Evolutionary conservation across 2,329 filamentous ascomycete genomes (phyloP), one percentile per base, ranked within the genome.

Genomic region (Acephala macrosclerotiorum): DNA sequence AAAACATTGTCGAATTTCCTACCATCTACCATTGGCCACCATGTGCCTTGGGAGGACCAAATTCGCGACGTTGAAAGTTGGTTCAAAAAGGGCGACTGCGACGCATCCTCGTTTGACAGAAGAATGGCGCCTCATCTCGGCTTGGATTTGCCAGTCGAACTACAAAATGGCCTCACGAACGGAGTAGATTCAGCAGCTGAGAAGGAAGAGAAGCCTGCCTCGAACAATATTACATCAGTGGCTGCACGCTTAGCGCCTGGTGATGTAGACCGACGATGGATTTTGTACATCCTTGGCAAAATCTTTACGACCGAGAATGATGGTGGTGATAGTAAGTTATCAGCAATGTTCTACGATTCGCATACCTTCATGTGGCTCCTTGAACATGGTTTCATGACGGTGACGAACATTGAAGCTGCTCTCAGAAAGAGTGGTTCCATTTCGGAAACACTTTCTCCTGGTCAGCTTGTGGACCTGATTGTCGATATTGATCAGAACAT

Each of bases 401-500:
- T 85, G 4, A 82, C 85, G 26, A 90, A 90, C 69, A 72, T 89
- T 59, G 84, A 83, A 71, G 82, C 85, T 2, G 85, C 87, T 1
- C 85, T 90, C 73, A 82, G 82, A 67, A 80, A 81, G 38, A 53
- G 77, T 83, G 20, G 76, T 78, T 77, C 22, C 80, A 60, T 64
- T 16, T 35, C 59, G 7, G 58, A 63, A 58, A 77, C 80, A n/a
- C 80, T 84, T 29, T 78, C 85, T 16, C 83, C 88, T 12, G 85
- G 86, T 38, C 87, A 91, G 64, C 81, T 94, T 3, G 84, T 92
- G 25, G 78, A 82, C 53, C 82, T 89, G 53, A 79, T 94, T 42
- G 83, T 85, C 0, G 83, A 89, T 58, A 82, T 89, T n/a, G 91
- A 94, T 71, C 85, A 88, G 2, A 87, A 88, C 38, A 84, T 93